Evolutionary conservation across 148 eudicot species (phyloP).

Genomic region (Pouteria glomerata): DNA sequence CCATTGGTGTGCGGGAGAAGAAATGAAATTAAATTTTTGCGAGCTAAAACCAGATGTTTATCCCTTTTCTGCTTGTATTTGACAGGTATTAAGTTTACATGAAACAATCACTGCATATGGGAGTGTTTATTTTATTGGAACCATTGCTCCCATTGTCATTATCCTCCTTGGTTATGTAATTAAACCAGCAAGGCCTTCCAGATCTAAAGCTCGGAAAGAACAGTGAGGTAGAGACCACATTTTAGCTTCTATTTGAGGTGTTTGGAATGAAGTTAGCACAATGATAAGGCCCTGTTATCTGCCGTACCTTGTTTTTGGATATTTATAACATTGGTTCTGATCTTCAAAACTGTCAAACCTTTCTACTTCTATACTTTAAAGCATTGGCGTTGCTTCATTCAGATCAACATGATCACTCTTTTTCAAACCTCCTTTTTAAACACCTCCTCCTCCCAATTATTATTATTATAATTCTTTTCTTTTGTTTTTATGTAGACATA

Average conservation of each 20-base stretch:
- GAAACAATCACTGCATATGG: conserved; percentile 76
- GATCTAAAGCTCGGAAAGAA: conserved; percentile 69
- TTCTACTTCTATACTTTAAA: not conserved
- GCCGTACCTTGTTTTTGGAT: not conserved
- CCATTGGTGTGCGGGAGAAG: not conserved
- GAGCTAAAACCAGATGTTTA: not conserved
- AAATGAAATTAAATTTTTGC: not conserved
- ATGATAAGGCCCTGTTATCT: not conserved
- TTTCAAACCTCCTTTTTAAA: no score
- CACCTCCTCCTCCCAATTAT: no score
- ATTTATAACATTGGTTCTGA: not conserved
- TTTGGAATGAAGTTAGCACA: conserved; percentile 7
- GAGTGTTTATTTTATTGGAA: conserved; percentile 80
- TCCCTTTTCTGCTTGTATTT: conserved; percentile 6
- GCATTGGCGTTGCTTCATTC: not conserved
- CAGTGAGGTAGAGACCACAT: conserved; percentile 33
- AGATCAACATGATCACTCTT: not conserved
- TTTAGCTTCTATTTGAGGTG: not conserved
- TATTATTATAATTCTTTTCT: no score
- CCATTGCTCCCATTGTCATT: conserved; percentile 62
- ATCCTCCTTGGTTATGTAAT: conserved; percentile 56
- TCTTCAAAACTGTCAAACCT: not conserved
- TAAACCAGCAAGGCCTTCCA: conserved; percentile 64
- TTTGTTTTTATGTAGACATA: no score
- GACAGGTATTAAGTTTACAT: conserved; percentile 83